Percentiles rank a stretch among this genome's conserved stretches.
phyloP scores from a whole-genome alignment of 768 basidiomycete species.

The Lactarius indigo region DNA sequence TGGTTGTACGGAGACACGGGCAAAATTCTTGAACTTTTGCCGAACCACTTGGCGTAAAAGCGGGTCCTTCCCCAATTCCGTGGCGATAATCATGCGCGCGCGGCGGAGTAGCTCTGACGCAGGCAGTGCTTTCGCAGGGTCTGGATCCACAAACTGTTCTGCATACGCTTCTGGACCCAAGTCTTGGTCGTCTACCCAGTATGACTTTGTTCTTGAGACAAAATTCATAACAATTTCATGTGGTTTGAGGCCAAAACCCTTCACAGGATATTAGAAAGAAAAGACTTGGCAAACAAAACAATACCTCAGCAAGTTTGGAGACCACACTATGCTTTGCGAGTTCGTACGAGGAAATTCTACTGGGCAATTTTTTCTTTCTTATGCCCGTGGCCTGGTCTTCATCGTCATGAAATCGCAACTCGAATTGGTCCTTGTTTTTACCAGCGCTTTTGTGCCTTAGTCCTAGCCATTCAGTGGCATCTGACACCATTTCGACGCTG shows the following conservation, averaged over 20 bases:
- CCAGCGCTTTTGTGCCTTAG: slow-evolving; percentile 80
- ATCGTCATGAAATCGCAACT: slow-evolving; percentile 70
- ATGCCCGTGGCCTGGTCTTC: slow-evolving; percentile 47
- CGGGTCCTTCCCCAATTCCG: slow-evolving; percentile 92
- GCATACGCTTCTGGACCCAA: slow-evolving; percentile 76
- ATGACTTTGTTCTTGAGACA: slow-evolving; percentile 51
- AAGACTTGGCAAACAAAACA: slow-evolving; percentile 14
- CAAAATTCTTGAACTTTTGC: slow-evolving; percentile 68
- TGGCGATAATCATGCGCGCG: slow-evolving; percentile 80
- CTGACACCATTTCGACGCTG: slow-evolving; percentile 84
- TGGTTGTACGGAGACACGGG: slow-evolving; percentile 72
- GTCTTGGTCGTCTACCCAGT: slow-evolving; percentile 80
- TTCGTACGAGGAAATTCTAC: slow-evolving; percentile 81
- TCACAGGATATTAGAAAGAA: slow-evolving; percentile 7
- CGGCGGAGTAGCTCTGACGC: slow-evolving; percentile 67
- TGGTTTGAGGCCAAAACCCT: slow-evolving; percentile 84
- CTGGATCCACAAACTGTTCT: slow-evolving; percentile 78
- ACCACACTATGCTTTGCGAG: slow-evolving; percentile 76
- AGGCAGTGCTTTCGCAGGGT: slow-evolving; percentile 51
- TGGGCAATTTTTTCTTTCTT: slow-evolving; percentile 77
- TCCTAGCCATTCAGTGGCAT: slow-evolving; percentile 86
- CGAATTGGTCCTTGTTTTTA: slow-evolving; percentile 46
- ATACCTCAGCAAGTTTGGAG: slow-evolving; percentile 74
- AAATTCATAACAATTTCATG: slow-evolving; percentile 87
- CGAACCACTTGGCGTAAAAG: slow-evolving; percentile 77